Evolutionary conservation across 345 rosid species (phyloP).

Genomic region (Arabidopsis suecica): DNA sequence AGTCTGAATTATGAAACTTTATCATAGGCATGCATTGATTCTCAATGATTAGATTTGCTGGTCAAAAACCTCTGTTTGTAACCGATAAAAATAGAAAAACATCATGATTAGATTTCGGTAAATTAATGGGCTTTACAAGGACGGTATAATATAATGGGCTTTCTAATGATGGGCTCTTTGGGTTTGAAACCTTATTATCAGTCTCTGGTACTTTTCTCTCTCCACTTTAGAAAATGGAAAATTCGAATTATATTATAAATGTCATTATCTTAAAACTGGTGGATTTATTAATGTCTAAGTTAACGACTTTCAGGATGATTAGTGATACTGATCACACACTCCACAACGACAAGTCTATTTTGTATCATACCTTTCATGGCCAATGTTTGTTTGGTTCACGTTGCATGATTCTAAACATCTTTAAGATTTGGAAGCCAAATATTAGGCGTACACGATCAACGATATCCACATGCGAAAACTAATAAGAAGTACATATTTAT

Average conservation of each 20-base stretch:
- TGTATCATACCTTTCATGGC: slow-evolving; percentile 34
- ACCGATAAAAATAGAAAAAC: neutral
- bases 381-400: slow-evolving; percentile 25
- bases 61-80: neutral
- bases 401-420: slow-evolving; percentile 33
- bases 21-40: neutral
- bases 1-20: neutral
- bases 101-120: neutral
- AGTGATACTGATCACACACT: neutral
- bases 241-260: neutral
- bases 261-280: neutral
- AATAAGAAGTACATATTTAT: neutral
- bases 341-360: slow-evolving; percentile 20
- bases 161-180: neutral
- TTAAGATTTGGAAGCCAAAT: slow-evolving; percentile 21
- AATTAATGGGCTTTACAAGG: slow-evolving; percentile 4
- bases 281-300: neutral
- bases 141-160: neutral
- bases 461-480: slow-evolving; percentile 24
- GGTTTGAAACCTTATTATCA: neutral
- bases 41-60: slow-evolving; percentile 8
- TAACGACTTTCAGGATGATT: slow-evolving; percentile 1
- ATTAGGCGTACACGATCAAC: slow-evolving; percentile 27
- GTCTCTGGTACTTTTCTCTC: neutral
- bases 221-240: too few relatives aligned